Evolutionary conservation across 208 protist genomes (phyloP).

Genomic region (Trypanosoma melophagium): DNA sequence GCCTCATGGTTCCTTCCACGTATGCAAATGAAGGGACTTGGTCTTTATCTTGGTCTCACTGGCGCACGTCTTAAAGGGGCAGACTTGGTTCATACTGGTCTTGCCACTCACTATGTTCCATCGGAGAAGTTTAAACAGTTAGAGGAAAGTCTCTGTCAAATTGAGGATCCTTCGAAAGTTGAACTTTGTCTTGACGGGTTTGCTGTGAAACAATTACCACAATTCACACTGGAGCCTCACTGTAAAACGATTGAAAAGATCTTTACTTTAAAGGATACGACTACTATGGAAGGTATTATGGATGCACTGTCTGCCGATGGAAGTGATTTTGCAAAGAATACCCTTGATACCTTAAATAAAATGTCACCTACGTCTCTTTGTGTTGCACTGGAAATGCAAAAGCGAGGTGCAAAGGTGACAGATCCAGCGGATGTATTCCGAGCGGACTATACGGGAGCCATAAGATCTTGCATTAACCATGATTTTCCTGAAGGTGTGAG

Average conservation of each 20-base stretch:
- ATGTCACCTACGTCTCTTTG: slow-evolving; percentile 61
- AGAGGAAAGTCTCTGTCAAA: slow-evolving; percentile 49
- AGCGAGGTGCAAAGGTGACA: slow-evolving; percentile 34
- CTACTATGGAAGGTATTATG: slow-evolving; percentile 51
- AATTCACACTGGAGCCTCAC: slow-evolving; percentile 42
- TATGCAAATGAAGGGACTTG: slow-evolving; percentile 41
- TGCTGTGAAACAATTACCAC: slow-evolving; percentile 32
- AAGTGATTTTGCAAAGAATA: slow-evolving; percentile 33
- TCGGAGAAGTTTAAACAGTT: slow-evolving; percentile 45
- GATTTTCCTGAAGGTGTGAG: slow-evolving; percentile 86
- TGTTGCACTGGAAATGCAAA: slow-evolving; percentile 58
- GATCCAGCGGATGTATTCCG: slow-evolving; percentile 51
- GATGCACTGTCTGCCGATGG: slow-evolving; percentile 25
- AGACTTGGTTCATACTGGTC: slow-evolving; percentile 62
- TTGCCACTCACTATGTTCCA: slow-evolving; percentile 84
- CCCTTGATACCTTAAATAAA: slow-evolving; percentile 31
- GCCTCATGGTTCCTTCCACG: slow-evolving; percentile 71
- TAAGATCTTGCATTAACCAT: slow-evolving; percentile 31
- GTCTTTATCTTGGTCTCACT: slow-evolving; percentile 79
- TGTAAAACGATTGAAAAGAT: slow-evolving; percentile 30
- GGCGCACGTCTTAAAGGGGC: slow-evolving; percentile 69
- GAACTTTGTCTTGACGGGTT: slow-evolving; percentile 50
- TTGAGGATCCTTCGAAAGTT: slow-evolving; percentile 33
- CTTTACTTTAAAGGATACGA: slow-evolving; percentile 38
- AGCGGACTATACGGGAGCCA: slow-evolving; percentile 58